A percentile compares a stretch with the other conserved stretches of the same genome.
These are phyloP conservation scores for Lycium barbarum DNA, from an alignment of 257 asterid species.

Conservation along the genomic window DNA sequence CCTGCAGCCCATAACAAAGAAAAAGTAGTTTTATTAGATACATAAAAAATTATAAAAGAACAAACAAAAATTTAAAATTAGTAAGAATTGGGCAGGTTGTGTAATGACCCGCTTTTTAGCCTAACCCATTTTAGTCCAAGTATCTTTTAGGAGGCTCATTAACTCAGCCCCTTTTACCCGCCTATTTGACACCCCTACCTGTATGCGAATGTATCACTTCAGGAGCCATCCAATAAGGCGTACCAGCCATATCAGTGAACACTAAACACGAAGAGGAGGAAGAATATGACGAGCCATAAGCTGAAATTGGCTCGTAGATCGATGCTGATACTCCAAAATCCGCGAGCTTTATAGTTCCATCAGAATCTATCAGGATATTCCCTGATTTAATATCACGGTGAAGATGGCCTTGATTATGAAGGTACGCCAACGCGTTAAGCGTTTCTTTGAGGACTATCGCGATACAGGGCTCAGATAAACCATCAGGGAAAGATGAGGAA, in stretches of 20 bases:
- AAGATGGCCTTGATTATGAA: constrained; percentile 82
- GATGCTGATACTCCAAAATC: constrained; percentile 95
- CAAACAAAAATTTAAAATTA: too few species aligned
- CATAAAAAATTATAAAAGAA: too few species aligned
- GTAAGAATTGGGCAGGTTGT: too few species aligned
- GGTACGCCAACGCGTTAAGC: constrained; percentile 61
- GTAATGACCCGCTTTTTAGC: too few species aligned
- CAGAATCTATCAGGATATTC: constrained; percentile 68
- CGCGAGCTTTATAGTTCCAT: constrained; percentile 69
- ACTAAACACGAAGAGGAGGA: constrained; percentile 50
- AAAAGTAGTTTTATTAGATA: too few species aligned
- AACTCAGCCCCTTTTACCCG: too few species aligned
- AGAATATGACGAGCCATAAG: constrained; percentile 33
- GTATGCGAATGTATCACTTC: constrained; percentile 71
- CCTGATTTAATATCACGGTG: constrained; percentile 85
- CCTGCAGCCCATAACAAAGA: constrained; percentile 34
- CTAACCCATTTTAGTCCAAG: too few species aligned
- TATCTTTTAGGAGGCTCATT: too few species aligned
- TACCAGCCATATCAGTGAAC: constrained; percentile 74
- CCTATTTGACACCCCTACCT: not conserved
- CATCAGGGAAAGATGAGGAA: constrained; percentile 63
- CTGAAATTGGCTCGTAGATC: constrained; percentile 51
- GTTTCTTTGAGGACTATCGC: constrained; percentile 68
- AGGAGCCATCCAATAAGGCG: constrained; percentile 94
- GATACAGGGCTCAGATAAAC: constrained; percentile 76